phyloP scores from a whole-genome alignment of 371 early-diverging fungal genomes.

The Zancudomyces culisetae region DNA sequence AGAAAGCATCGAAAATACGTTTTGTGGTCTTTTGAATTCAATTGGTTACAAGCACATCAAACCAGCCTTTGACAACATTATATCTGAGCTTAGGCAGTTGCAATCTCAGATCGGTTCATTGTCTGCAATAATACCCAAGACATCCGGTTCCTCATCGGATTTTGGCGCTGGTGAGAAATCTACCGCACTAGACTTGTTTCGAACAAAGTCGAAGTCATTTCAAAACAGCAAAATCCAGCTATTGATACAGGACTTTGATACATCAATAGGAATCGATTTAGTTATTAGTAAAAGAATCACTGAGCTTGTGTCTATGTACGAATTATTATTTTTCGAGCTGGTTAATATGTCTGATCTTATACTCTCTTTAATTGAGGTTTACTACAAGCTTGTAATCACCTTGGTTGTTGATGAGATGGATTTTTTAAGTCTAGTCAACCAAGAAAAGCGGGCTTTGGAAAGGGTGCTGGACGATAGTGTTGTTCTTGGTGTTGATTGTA shows the following conservation, averaged over 20 bases:
- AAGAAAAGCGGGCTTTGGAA: slow-evolving; percentile 70
- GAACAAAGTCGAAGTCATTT: not conserved
- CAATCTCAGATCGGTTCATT: not conserved
- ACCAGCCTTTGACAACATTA: slow-evolving; percentile 36
- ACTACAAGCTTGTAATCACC: slow-evolving; percentile 59
- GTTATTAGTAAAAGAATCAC: not conserved
- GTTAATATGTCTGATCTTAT: slow-evolving; percentile 72
- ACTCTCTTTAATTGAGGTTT: slow-evolving; percentile 72
- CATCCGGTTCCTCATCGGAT: not conserved
- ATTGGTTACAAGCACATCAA: slow-evolving; percentile 44
- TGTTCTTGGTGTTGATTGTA: slow-evolving; percentile 73
- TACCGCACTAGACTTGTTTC: not conserved
- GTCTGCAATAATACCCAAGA: not conserved
- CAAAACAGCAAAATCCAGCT: not conserved
- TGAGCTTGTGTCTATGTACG: slow-evolving; percentile 6
- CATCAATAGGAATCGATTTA: not conserved
- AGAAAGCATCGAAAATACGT: slow-evolving; percentile 36
- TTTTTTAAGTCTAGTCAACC: slow-evolving; percentile 59
- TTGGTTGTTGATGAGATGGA: slow-evolving; percentile 46
- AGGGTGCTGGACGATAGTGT: slow-evolving; percentile 62
- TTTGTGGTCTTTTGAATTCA: slow-evolving; percentile 34
- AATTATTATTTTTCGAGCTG: slow-evolving; percentile 65
- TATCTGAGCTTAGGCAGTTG: not conserved
- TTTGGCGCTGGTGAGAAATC: not conserved
- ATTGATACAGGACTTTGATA: not conserved